Evolutionary conservation across 2,329 filamentous ascomycete species (phyloP).

Genomic region (Colletotrichum musae): DNA sequence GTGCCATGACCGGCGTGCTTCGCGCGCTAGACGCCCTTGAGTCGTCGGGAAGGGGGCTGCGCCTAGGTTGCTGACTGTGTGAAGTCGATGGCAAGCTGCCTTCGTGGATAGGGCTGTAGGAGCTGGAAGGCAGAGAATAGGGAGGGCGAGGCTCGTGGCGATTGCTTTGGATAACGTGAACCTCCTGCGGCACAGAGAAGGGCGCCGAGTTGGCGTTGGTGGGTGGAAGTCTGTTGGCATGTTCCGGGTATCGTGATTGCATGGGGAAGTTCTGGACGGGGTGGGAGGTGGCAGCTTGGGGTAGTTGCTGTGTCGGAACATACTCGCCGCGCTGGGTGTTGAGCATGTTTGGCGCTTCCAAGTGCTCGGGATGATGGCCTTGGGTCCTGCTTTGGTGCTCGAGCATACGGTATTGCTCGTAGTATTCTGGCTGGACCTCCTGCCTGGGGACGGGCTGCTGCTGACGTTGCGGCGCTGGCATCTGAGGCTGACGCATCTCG

Average conservation of each 20-base stretch:
- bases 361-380: slow-evolving; percentile 14
- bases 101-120: slow-evolving; percentile 31
- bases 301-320: slow-evolving; percentile 20
- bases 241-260: slow-evolving; percentile 29
- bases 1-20: slow-evolving; percentile 33
- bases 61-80: slow-evolving; percentile 24
- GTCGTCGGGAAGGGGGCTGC: slow-evolving; percentile 35
- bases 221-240: slow-evolving; percentile 20
- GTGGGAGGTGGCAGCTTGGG: slow-evolving; percentile 9
- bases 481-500: slow-evolving; percentile 33
- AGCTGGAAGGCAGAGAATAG: slow-evolving; percentile 25
- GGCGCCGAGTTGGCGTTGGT: not conserved
- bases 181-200: slow-evolving; percentile 28
- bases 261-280: slow-evolving; percentile 27
- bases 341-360: slow-evolving; percentile 21
- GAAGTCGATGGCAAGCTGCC: slow-evolving; percentile 29
- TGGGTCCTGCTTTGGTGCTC: slow-evolving; percentile 25
- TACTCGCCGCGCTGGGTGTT: slow-evolving; percentile 17
- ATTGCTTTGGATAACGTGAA: slow-evolving; percentile 34
- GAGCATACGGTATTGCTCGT: slow-evolving; percentile 30
- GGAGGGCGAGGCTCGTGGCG: slow-evolving; percentile 27
- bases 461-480: slow-evolving; percentile 26
- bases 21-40: slow-evolving; percentile 29
- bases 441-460: slow-evolving; percentile 25
- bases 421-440: slow-evolving; percentile 27